Evolutionary conservation across 1,139 yeast species (phyloP).

Genomic region (Lodderomyces oxycetoniae): DNA sequence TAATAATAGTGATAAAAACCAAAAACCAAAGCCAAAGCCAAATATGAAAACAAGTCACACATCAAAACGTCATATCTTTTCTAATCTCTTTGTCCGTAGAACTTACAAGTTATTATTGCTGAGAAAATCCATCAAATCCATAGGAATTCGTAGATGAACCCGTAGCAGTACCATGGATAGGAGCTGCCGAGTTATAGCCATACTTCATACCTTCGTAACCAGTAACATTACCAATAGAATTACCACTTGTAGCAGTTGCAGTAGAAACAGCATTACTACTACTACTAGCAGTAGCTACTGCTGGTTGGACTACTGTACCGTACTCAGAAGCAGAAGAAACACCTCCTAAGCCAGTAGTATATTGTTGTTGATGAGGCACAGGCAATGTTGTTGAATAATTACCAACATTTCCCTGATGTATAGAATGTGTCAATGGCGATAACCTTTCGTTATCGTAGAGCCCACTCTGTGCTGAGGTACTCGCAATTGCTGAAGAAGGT

Average conservation of each 20-base stretch:
- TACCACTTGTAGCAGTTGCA: not conserved
- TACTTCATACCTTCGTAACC: not conserved
- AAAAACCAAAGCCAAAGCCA: no score
- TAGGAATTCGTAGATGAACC: no score
- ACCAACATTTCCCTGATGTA: conserved; percentile 7
- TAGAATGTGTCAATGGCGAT: conserved; percentile 13
- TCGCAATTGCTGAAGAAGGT: not conserved
- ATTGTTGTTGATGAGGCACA: conserved; percentile 9
- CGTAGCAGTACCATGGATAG: not conserved
- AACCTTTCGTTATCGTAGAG: conserved; percentile 14
- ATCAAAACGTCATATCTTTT: no score
- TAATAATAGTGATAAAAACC: no score
- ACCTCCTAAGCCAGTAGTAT: conserved; percentile 2
- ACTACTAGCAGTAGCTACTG: conserved; percentile 2
- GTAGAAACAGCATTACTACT: not conserved
- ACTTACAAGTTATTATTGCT: not conserved
- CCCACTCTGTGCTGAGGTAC: conserved; percentile 8
- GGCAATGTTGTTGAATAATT: not conserved
- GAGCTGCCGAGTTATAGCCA: not conserved
- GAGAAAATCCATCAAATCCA: conserved; percentile 5
- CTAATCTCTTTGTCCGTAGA: no score
- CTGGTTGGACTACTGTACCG: not conserved
- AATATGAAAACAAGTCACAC: no score
- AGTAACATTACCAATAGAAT: conserved; percentile 3
- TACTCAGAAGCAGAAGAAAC: conserved; percentile 1